Percentiles rank a stretch among this genome's conserved stretches.
Conservation (phyloP, 495 filamentous ascomycete species). For the Hypoxylon cercidicola region DNA sequence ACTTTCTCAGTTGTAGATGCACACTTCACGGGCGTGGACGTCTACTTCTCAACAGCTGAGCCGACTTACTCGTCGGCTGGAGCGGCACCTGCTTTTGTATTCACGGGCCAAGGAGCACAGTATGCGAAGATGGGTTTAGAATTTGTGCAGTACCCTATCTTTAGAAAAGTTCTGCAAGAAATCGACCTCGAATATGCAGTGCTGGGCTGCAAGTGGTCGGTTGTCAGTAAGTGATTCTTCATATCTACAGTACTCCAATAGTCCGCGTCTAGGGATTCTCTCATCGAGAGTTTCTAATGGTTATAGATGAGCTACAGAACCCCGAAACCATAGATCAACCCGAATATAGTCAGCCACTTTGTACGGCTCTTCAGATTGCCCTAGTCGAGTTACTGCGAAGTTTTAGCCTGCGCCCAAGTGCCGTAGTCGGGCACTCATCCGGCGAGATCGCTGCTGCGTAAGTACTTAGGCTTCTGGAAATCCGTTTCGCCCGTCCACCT, state of each 20-base stretch:
- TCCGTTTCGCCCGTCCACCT: no score
- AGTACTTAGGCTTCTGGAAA: neutral
- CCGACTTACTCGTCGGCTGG: neutral
- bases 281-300: conserved; percentile 22
- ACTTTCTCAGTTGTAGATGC: no score
- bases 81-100: conserved; percentile 41
- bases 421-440: conserved; percentile 67
- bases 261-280: conserved; percentile 27
- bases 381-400: conserved; percentile 59
- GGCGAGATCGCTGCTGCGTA: conserved; percentile 64
- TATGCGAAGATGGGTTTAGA: conserved; percentile 61
- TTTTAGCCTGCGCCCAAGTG: conserved; percentile 56
- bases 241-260: no score
- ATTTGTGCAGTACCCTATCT: conserved; percentile 43
- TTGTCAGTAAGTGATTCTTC: conserved; percentile 31
- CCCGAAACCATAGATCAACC: conserved; percentile 46
- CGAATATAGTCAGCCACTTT: conserved; percentile 52
- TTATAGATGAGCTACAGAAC: conserved; percentile 13
- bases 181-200: conserved; percentile 25
- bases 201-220: conserved; percentile 39
- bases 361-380: conserved; percentile 56
- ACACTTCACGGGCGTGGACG: no score
- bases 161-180: conserved; percentile 20
- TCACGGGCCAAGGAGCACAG: conserved; percentile 56
- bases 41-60: neutral